Evolutionary conservation across 345 rosid genomes (phyloP), one percentile per base, ranked within the genome.

Genomic region (Salix brachista): DNA sequence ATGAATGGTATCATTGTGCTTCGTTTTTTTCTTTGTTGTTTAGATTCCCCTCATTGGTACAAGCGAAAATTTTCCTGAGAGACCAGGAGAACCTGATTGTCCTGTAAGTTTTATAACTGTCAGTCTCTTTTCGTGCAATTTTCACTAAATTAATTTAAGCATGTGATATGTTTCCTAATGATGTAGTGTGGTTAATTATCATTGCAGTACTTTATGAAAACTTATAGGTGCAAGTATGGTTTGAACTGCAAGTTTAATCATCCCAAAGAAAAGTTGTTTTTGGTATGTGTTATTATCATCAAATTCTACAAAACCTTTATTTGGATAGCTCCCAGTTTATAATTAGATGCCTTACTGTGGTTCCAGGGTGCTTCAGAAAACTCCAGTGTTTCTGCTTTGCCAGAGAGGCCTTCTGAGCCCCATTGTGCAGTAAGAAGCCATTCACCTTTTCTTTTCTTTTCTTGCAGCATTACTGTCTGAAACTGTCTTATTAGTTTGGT

Each of bases 181-280:
- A 6, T 65, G 42, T 34, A 34, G 37, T 69, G 79, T 69, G 79
- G 62, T 69, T 41, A 65, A 65, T 72, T 5, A 48, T 48, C 42
- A 26, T 78, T 90, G 86, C 87, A 95, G 99, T 95, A 87, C 83
- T 95, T 88, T 79, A 32, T 95, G 65, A 95, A 95, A 84, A 95
- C 99, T 67, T 96, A 90, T 85, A 90, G 87, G 78, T 95, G 97
- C 93, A 95, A 90, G 86, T 95, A 89, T 85, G 99, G 93, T 48
- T 73, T 79, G 26, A 91, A 87, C 81, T 95, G 99, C 96, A 92
- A 84, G 88, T 95, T 95, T 85, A 95, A 95, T 89, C 99, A 95
- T 87, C 99, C 97, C 7, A 89, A 75, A 83, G 89, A 86, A 70
- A 80, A 71, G 17, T 60, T 80, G 75, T 81, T 78, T 70, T 71